Conservation (phyloP, 2,329 filamentous ascomycete genomes). For the Aspergillus calidoustus region DNA sequence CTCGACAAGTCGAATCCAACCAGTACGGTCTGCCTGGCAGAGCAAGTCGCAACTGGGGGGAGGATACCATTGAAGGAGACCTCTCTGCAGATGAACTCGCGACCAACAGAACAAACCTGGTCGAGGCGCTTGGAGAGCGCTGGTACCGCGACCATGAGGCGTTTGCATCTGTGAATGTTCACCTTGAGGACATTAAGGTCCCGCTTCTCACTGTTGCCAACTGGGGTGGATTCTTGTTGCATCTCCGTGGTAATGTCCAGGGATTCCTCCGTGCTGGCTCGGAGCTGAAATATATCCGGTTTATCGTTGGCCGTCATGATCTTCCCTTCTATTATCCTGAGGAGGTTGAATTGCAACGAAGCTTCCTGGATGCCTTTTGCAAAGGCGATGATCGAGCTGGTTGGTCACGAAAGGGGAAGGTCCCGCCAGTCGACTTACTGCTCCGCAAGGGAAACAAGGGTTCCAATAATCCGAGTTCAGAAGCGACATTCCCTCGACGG, state of each 20-base stretch:
- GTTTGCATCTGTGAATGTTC: conserved; percentile 68
- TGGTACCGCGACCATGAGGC: conserved; percentile 66
- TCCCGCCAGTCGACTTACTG: conserved; percentile 64
- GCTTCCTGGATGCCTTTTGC: conserved; percentile 72
- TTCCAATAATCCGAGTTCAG: conserved; percentile 66
- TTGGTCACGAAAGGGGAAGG: conserved; percentile 53
- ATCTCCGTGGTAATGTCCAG: conserved; percentile 70
- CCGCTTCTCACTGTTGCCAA: conserved; percentile 70
- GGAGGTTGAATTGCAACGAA: conserved; percentile 68
- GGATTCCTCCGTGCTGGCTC: conserved; percentile 68
- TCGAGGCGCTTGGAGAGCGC: too few species aligned
- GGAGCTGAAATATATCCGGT: conserved; percentile 69
- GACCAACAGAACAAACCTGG: conserved; percentile 39
- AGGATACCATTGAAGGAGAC: conserved; percentile 48
- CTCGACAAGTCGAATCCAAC: conserved; percentile 67
- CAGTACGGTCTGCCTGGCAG: conserved; percentile 65
- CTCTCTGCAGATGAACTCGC: conserved; percentile 40
- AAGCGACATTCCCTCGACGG: conserved; percentile 46
- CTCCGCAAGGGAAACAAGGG: conserved; percentile 70
- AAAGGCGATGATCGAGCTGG: conserved; percentile 64
- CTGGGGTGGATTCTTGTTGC: conserved; percentile 72
- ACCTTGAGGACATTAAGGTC: conserved; percentile 64
- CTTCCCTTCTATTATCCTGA: conserved; percentile 73
- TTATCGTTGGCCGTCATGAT: conserved; percentile 72
- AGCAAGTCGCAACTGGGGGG: conserved; percentile 56